These are phyloP conservation scores for Acanthamoeba healyi DNA, from an alignment of 208 protist species.

Conservation along the genomic window DNA sequence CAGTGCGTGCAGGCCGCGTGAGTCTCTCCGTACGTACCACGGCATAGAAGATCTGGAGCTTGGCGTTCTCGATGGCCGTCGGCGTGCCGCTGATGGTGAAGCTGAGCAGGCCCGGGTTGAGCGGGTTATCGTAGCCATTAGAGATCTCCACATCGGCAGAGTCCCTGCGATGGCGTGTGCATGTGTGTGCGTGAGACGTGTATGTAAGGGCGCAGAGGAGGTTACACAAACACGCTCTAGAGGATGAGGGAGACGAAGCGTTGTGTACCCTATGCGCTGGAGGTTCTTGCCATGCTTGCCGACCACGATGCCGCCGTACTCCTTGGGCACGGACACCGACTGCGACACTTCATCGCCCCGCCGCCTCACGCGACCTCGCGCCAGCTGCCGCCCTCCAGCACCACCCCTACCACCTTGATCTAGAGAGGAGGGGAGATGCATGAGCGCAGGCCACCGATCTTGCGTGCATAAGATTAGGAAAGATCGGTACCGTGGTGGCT, in stretches of 20 bases:
- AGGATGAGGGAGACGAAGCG: not conserved
- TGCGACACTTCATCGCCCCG: not conserved
- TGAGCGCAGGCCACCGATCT: too few relatives aligned
- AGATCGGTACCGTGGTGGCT: not conserved
- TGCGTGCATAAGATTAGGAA: not conserved
- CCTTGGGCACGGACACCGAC: constrained; percentile 9
- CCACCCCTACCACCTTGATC: not conserved
- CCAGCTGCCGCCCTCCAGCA: not conserved
- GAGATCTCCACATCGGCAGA: not conserved
- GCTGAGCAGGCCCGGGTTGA: not conserved
- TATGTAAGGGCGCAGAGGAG: too few relatives aligned
- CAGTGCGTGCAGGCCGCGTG: not conserved
- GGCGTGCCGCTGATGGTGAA: constrained; percentile 52
- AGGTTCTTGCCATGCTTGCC: constrained; percentile 25
- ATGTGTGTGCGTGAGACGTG: too few relatives aligned
- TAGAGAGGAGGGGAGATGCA: not conserved
- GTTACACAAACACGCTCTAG: too few relatives aligned
- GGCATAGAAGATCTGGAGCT: constrained; percentile 20
- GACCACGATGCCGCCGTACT: not conserved
- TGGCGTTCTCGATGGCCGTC: not conserved
- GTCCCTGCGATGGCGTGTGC: not conserved
- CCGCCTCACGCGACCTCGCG: not conserved
- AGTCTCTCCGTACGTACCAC: not conserved
- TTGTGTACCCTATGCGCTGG: not conserved
- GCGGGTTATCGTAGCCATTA: not conserved